Base-by-base conservation (phyloP, 139 green algal genomes). In the Closterium sp. region DNA sequence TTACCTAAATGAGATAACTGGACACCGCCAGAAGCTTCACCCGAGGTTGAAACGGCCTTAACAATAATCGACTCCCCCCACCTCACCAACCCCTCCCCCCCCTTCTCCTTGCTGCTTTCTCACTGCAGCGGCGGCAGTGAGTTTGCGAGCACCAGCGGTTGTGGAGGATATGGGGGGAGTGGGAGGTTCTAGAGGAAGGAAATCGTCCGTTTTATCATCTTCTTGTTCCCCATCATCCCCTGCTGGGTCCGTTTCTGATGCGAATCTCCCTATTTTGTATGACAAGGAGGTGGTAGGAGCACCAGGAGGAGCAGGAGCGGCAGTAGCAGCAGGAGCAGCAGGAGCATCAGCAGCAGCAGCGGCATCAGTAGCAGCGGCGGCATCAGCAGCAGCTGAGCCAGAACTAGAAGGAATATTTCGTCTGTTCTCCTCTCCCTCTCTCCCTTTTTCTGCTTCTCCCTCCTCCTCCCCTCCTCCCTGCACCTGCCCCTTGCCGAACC, bases 401-500 rank as follows among this genome's bases (percentile, higher is more conserved):
- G 5, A 5, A 79, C 62, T 27, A 79, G 17, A 5, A 27, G 17
- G 17, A 79, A 22, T 13, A 22, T 19, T 13, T 27, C 62, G 24
- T 79, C 11, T 27, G 11, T 24, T 31, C 22, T n/a, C 9, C 10
- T 9, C 32, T 7, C 19, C 34, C 90, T 32, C n/a, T 21, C 24
- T 45, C 86, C 31, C 86, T 29, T 42, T 17, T 19, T 70, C 27
- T 92, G 29, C 62, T 31, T 10, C 62, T 21, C 19, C 9, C 31
- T 92, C 89, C 10, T 92, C n/a, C 86, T 87, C 7, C 38, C 38
- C 85, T 34, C 90, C 87, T 92, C 31, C 31, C 42, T 22, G 21
- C 13, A 29, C 22, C 89, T 38, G 34, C 89, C 31, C 34, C 86
- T 42, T 85, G 62, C 84, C 84, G 62, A 70, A 31, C 32, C 38